phyloP scores from a whole-genome alignment of 768 basidiomycete genomes.

The Strobilomyces echinocephalus region DNA sequence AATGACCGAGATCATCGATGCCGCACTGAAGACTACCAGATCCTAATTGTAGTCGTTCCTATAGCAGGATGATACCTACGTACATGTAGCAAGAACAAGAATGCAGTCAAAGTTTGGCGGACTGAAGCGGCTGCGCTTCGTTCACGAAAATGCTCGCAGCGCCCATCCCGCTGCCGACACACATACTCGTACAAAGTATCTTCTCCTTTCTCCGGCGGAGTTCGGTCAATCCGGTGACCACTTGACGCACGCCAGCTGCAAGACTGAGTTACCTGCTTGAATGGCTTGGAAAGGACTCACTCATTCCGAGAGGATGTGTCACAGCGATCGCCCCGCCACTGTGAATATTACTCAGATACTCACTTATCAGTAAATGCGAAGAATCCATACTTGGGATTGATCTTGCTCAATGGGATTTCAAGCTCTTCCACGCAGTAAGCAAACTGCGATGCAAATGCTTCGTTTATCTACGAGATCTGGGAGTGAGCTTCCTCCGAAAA shows the following conservation, averaged over 20 bases:
- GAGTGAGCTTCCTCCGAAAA: background rate
- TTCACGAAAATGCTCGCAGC: constrained; percentile 79
- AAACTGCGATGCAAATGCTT: constrained; percentile 91
- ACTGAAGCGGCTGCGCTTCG: constrained; percentile 37
- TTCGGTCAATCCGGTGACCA: constrained; percentile 84
- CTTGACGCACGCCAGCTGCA: constrained; percentile 78
- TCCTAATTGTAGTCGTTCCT: background rate
- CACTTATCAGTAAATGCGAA: background rate
- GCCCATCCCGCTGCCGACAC: constrained; percentile 85
- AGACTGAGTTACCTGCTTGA: constrained; percentile 11
- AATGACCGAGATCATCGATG: constrained; percentile 63
- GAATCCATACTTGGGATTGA: constrained; percentile 75
- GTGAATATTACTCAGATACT: constrained; percentile 5
- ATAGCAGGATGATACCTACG: background rate
- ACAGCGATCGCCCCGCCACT: constrained; percentile 86
- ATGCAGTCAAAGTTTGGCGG: constrained; percentile 23
- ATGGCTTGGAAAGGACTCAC: constrained; percentile 37
- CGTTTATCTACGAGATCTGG: constrained; percentile 57
- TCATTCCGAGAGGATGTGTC: constrained; percentile 81
- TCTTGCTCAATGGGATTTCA: constrained; percentile 67
- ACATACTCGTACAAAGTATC: constrained; percentile 79
- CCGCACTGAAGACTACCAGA: constrained; percentile 37
- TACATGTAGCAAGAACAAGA: background rate
- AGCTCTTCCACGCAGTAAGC: constrained; percentile 88
- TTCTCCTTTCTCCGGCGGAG: constrained; percentile 63